Conservation (phyloP, 2,329 filamentous ascomycete species). For the Pseudogymnoascus sp. region DNA sequence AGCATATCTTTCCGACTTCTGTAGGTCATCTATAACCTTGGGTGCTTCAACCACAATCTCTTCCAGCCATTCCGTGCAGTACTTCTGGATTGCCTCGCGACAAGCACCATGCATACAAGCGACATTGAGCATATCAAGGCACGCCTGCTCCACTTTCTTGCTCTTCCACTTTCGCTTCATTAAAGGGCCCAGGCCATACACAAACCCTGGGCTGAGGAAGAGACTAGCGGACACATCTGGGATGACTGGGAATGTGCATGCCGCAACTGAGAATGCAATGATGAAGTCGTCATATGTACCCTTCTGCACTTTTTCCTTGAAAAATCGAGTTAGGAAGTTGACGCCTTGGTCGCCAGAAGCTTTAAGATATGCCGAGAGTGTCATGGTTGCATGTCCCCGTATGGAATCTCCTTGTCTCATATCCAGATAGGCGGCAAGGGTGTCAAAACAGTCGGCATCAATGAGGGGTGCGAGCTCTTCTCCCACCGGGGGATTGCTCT, state of each 20-base stretch:
- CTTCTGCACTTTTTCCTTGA: constrained; percentile 62
- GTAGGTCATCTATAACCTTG: constrained; percentile 38
- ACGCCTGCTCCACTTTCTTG: constrained; percentile 75
- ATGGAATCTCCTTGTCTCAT: constrained; percentile 68
- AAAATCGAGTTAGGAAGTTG: constrained; percentile 64
- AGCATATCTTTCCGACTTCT: constrained; percentile 18
- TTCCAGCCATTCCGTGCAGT: constrained; percentile 82
- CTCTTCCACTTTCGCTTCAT: constrained; percentile 78
- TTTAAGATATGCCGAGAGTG: constrained; percentile 77
- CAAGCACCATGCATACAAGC: constrained; percentile 81
- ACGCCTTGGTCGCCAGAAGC: constrained; percentile 64
- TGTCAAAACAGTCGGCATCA: constrained; percentile 71
- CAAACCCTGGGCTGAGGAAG: constrained; percentile 84
- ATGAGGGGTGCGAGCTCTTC: constrained; percentile 54
- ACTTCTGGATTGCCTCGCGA: constrained; percentile 73
- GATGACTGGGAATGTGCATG: constrained; percentile 78
- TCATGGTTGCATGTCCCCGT: constrained; percentile 73
- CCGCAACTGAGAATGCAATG: constrained; percentile 86
- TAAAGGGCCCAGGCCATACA: constrained; percentile 66
- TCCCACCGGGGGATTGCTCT: constrained; percentile 22
- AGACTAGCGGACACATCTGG: constrained; percentile 67
- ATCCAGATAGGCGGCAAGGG: constrained; percentile 79
- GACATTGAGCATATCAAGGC: constrained; percentile 82
- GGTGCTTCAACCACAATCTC: constrained; percentile 65
- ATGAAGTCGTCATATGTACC: constrained; percentile 84